Evolutionary conservation across 768 basidiomycete genomes (phyloP).

Genomic region (Kwoniella europaea): DNA sequence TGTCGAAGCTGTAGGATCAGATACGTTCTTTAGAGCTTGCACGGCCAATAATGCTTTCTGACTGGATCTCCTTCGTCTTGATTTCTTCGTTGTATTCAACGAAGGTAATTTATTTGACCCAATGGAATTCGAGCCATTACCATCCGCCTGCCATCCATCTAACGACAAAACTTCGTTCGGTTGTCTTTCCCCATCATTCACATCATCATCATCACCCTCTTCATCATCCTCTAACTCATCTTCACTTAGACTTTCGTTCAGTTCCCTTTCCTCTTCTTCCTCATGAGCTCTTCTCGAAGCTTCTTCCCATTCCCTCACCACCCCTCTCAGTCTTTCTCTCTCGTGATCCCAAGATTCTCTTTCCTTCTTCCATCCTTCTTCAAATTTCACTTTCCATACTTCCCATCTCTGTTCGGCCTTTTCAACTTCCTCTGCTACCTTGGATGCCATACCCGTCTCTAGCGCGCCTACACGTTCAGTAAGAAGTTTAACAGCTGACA

Average conservation of each 20-base stretch:
- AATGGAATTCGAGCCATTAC: not conserved
- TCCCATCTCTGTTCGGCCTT: conserved; percentile 59
- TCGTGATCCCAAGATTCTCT: conserved; percentile 83
- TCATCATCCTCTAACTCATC: conserved; percentile 47
- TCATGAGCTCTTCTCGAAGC: conserved; percentile 57
- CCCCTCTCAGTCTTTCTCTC: conserved; percentile 72
- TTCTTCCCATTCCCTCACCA: conserved; percentile 81
- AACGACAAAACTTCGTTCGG: conserved; percentile 34
- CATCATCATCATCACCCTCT: conserved; percentile 15
- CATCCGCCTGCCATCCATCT: conserved; percentile 28
- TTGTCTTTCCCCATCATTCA: conserved; percentile 8
- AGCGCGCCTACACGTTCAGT: conserved; percentile 51
- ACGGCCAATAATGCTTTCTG: conserved; percentile 43
- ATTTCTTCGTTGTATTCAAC: conserved; percentile 14
- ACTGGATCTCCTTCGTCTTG: conserved; percentile 42
- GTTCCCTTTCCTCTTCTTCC: conserved; percentile 55
- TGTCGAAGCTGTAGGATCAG: conserved; percentile 34
- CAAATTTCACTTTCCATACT: conserved; percentile 78
- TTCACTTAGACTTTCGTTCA: conserved; percentile 51
- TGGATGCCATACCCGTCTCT: conserved; percentile 46
- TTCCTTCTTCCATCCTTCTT: conserved; percentile 76
- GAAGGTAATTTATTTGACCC: not conserved
- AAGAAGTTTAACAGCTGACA: conserved; percentile 60
- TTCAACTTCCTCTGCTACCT: conserved; percentile 50
- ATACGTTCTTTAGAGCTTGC: conserved; percentile 36